A percentile compares a stretch with the other conserved stretches of the same genome.
Evolutionary conservation across 2,329 filamentous ascomycete species (phyloP).

Genomic region (Coleophoma crateriformis): DNA sequence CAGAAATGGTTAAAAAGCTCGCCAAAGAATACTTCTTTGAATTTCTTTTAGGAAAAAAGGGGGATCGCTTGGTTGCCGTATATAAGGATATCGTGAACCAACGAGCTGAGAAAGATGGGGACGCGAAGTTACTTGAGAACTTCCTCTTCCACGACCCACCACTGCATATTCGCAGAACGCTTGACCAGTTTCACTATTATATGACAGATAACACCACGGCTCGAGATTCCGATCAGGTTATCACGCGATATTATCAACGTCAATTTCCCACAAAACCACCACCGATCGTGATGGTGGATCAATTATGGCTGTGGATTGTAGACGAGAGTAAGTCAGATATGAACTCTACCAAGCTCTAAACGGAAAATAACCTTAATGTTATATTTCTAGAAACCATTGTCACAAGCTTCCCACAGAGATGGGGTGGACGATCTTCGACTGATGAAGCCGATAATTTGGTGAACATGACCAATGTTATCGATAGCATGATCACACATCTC

Average conservation of each 20-base stretch:
- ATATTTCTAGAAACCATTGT: conserved; percentile 27
- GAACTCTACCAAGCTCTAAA: too few relatives aligned
- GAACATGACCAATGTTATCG: not conserved
- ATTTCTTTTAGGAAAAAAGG: conserved; percentile 12
- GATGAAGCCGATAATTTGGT: not conserved
- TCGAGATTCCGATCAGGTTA: conserved; percentile 27
- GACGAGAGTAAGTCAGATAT: conserved; percentile 18
- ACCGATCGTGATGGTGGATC: conserved; percentile 34
- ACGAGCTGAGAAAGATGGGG: too few relatives aligned
- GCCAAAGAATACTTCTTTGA: not conserved
- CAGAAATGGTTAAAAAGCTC: not conserved
- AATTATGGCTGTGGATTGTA: conserved; percentile 38
- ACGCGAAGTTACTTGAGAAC: conserved; percentile 5
- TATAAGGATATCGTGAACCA: too few relatives aligned
- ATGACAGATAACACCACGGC: conserved; percentile 29
- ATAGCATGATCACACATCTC: not conserved
- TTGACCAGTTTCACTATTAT: conserved; percentile 38
- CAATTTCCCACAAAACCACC: conserved; percentile 3
- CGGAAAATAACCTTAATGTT: too few relatives aligned
- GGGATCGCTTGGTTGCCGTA: too few relatives aligned
- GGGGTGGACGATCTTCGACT: conserved; percentile 23
- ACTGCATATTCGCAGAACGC: conserved; percentile 36
- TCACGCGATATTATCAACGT: conserved; percentile 9
- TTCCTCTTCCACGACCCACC: conserved; percentile 21
- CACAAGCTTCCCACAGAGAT: conserved; percentile 36